Evolutionary conservation across 2,329 filamentous ascomycete species (phyloP).

Genomic region (Ceratocystis huliohia): DNA sequence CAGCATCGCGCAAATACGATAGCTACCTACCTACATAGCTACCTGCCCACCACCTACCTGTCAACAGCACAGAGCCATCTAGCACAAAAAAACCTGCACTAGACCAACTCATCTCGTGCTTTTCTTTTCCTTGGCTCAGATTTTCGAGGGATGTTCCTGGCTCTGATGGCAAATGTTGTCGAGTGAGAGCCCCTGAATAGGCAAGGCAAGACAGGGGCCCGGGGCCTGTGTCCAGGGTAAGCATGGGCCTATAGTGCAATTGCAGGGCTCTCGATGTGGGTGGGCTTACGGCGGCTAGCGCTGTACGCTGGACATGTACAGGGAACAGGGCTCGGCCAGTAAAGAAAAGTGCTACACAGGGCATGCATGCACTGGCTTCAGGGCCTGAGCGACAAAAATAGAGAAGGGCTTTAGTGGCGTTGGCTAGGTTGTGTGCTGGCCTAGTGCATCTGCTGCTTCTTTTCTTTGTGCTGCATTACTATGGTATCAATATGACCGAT

Average conservation of each 20-base stretch:
- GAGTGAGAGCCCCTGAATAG: background rate
- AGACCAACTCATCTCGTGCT: slow-evolving; percentile 4
- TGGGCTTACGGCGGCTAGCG: background rate
- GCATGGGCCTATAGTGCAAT: background rate
- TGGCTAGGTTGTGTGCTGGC: too few species aligned
- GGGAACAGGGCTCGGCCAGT: background rate
- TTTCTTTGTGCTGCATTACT: background rate
- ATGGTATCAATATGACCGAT: background rate
- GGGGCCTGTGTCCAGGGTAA: background rate
- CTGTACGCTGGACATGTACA: background rate
- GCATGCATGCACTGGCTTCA: too few species aligned
- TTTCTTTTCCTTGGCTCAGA: background rate
- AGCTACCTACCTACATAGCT: background rate
- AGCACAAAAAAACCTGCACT: too few species aligned
- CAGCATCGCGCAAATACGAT: background rate
- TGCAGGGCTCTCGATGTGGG: too few species aligned
- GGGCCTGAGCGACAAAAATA: too few species aligned
- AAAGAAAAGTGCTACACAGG: too few species aligned
- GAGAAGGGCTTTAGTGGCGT: too few species aligned
- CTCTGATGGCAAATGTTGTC: background rate
- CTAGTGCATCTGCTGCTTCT: too few species aligned
- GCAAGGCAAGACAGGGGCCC: background rate
- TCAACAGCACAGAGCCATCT: background rate
- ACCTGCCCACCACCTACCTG: background rate
- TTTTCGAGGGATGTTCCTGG: slow-evolving; percentile 7